Evolutionary conservation across 2,329 filamentous ascomycete genomes (phyloP).

Genomic region (Hypoxylon sp.): DNA sequence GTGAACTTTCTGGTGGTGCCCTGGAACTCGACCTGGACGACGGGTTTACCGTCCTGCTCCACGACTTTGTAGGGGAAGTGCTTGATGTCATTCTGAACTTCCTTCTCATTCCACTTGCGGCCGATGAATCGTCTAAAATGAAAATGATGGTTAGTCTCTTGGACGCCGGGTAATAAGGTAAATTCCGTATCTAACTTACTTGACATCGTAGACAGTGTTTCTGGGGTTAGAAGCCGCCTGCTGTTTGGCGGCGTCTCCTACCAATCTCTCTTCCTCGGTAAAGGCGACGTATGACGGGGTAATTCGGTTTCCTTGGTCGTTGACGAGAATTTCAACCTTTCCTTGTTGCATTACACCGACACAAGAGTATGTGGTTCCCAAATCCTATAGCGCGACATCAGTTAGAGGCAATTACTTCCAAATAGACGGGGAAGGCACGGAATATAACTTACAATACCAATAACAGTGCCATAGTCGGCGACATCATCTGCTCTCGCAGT

Average conservation of each 20-base stretch:
- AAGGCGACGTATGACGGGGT: conserved; percentile 96
- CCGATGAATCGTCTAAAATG: conserved; percentile 81
- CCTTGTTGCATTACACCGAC: conserved; percentile 97
- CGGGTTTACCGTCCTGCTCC: conserved; percentile 90
- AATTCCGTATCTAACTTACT: conserved; percentile 71
- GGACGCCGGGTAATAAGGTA: conserved; percentile 2
- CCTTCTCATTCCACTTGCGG: conserved; percentile 85
- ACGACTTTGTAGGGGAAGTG: conserved; percentile 98
- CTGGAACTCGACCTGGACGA: conserved; percentile 80
- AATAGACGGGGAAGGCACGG: conserved; percentile 6
- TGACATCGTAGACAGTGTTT: conserved; percentile 85
- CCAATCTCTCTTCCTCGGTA: conserved; percentile 95
- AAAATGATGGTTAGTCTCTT: conserved; percentile 53
- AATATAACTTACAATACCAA: conserved; percentile 80
- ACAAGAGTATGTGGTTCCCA: conserved; percentile 91
- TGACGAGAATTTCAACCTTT: conserved; percentile 95
- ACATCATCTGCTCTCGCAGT: conserved; percentile 80
- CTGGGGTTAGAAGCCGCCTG: conserved; percentile 86
- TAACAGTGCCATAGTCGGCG: conserved; percentile 88
- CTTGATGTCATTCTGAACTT: conserved; percentile 94
- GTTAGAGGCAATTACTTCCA: conserved; percentile 44
- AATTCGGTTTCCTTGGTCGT: conserved; percentile 97
- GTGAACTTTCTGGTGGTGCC: conserved; percentile 80
- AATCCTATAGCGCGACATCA: conserved; percentile 65
- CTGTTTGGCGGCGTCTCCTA: conserved; percentile 98